Conservation (phyloP, 164 flowering plant genomes). For the Aristolochia fimbriata region DNA sequence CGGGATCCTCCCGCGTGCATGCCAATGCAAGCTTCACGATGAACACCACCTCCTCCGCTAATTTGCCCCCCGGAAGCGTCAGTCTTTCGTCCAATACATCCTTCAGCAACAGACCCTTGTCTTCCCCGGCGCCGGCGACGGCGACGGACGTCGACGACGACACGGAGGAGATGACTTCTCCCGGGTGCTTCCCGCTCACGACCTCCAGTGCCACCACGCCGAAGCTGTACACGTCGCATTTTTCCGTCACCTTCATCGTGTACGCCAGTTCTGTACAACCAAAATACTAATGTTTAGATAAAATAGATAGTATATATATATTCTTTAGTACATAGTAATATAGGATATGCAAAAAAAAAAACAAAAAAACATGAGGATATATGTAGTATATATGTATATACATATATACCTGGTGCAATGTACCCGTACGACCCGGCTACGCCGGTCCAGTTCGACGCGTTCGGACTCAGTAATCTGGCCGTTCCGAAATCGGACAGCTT, state of each 20-base stretch:
- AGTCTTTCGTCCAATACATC: slow-evolving; percentile 21
- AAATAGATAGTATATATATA: no score
- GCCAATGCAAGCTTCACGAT: slow-evolving; percentile 34
- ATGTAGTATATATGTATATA: no score
- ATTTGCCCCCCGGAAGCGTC: slow-evolving; percentile 31
- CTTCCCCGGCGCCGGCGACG: background rate
- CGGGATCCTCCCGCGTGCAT: slow-evolving; percentile 39
- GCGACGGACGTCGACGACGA: no score
- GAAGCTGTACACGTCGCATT: no score
- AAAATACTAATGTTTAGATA: no score
- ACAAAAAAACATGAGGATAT: no score
- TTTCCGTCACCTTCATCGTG: background rate
- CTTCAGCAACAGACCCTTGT: background rate
- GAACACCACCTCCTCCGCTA: slow-evolving; percentile 43
- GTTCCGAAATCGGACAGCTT: slow-evolving; percentile 8
- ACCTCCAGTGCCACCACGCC: no score
- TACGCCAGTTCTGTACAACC: no score
- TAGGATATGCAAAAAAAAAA: no score
- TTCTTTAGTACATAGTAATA: no score
- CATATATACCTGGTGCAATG: slow-evolving; percentile 3
- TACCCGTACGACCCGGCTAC: slow-evolving; percentile 6
- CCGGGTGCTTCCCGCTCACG: no score
- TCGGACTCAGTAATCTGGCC: slow-evolving; percentile 1
- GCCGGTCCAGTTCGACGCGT: slow-evolving; percentile 5
- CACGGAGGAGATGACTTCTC: no score